A percentile compares a stretch with the other conserved stretches of the same genome.
Conservation (phyloP, 2,329 filamentous ascomycete genomes). For the Verticillium klebahnii region DNA sequence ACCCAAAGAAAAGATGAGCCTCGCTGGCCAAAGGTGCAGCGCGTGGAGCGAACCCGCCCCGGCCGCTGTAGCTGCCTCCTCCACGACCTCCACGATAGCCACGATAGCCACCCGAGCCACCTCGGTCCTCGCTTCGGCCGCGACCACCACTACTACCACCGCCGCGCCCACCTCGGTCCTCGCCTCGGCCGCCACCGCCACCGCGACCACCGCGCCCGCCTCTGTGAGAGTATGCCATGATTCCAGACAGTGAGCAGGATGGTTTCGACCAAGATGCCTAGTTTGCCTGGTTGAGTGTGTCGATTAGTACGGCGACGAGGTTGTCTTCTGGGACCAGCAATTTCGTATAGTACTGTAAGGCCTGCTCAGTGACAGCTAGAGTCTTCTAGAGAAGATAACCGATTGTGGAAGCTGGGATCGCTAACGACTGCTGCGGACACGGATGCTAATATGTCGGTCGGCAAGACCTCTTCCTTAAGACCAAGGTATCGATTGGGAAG, state of each 20-base stretch:
- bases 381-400: no score
- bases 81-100: constrained; percentile 11
- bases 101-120: constrained; percentile 4
- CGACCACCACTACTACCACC: constrained; percentile 1
- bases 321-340: no score
- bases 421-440: no score
- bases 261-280: neutral
- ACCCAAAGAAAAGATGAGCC: constrained; percentile 6
- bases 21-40: constrained; percentile 13
- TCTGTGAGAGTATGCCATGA: constrained; percentile 6
- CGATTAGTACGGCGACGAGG: neutral
- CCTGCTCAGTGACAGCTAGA: no score
- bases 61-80: constrained; percentile 11
- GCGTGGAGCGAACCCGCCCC: constrained; percentile 2
- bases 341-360: no score
- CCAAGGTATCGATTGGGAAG: no score
- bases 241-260: neutral
- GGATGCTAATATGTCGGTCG: no score
- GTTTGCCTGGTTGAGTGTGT: neutral
- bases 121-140: constrained; percentile 1
- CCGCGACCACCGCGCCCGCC: constrained; percentile 13
- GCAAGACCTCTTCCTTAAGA: no score
- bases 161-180: constrained; percentile 2
- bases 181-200: constrained; percentile 14
- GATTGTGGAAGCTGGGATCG: no score